Base-by-base conservation (phyloP, 495 filamentous ascomycete species). In the Halenospora varia region DNA sequence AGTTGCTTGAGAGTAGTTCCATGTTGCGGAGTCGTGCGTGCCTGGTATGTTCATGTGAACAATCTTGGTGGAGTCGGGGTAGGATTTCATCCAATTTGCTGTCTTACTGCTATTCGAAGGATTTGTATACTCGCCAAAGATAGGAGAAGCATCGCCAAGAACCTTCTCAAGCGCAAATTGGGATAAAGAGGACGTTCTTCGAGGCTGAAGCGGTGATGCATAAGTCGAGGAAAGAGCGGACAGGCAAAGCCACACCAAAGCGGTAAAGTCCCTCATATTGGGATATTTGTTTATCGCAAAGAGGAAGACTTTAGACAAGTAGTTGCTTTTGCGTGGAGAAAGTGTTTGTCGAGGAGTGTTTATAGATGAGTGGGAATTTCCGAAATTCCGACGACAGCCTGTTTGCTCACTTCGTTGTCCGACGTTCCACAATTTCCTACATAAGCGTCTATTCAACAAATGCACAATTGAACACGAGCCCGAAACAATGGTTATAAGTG, bases 21-120 rank as follows among this genome's bases (percentile, higher is more conserved):
- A 82, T 3, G 78, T 82, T 18, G 75, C 74, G 10, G 74, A 69
- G 59, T 83, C 80, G 64, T 83, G 80, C 4, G 74, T 73, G 0
- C 80, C 79, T 19, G 80, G 80, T 41, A 82, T 76, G 59, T 77
- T 80, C 57, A 80, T 74, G 39, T 74, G 73, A 22, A 77, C 67
- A 4, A 82, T 56, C 2, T 63, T 69, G 2, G 69, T 76, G 18
- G 66, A 46, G 55, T 82, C 79, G 0, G 72, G 60, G 41, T 75
- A 66, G 0, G 23, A 20, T 10, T 67, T 64, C 79, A 83, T 81
- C 79, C 80, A 82, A 51, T 62, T 62, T 0, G 75, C 55, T n/a
- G 60, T 67, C 19, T 45, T 44, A 13, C n/a, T 60, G 15, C 61
- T 45, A 1, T 55, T 57, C 13, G 68, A 65, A 15, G 39, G n/a